Base-by-base conservation (phyloP, 148 eudicot genomes). In the Rhododendron henanense region DNA sequence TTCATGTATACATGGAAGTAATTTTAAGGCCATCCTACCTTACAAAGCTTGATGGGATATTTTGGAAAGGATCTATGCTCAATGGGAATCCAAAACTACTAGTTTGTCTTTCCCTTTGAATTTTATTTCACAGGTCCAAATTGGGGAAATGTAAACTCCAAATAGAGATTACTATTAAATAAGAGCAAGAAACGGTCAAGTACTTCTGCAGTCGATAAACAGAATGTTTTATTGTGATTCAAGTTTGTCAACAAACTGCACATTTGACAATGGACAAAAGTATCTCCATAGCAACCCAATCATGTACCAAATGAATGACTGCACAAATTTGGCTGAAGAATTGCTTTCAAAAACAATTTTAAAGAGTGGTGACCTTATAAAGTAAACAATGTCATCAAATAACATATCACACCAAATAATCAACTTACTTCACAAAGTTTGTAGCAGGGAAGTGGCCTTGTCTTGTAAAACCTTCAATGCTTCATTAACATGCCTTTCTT, bases 391-490 rank as follows among this genome's bases (percentile, higher is more conserved):
- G 31, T 25, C 74, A 35, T 75, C 65, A 51, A 78, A 55, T 37
- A 78, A 78, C 39, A 39, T 1, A 59, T 28, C 23, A 76, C 14
- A 28, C 87, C 45, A 39, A 65, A 61, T 51, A 50, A 53, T 84
- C 16, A 10, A 13, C 80, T 61, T 84, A 78, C 59, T 76, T 73
- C 73, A 81, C 19, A 84, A 35, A 63, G 45, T 85, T 57, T 37
- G 88, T 74, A 95, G 83, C 55, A 96, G 78, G 31, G 74, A 41
- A 25, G 96, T 81, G 79, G 99, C 98, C 50, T 88, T 88, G 79
- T 92, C 95, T 92, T 94, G 96, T 87, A 97, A 88, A 74, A 92
- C 85, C 61, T 91, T 89, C 98, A 98, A 93, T 79, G 98, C 95
- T 85, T 85, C 90, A 63, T 90, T 87, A 23, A 97, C 85, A 83